Conservation (phyloP, 192 early-diverging fungal genomes). For the Podila horticola region DNA sequence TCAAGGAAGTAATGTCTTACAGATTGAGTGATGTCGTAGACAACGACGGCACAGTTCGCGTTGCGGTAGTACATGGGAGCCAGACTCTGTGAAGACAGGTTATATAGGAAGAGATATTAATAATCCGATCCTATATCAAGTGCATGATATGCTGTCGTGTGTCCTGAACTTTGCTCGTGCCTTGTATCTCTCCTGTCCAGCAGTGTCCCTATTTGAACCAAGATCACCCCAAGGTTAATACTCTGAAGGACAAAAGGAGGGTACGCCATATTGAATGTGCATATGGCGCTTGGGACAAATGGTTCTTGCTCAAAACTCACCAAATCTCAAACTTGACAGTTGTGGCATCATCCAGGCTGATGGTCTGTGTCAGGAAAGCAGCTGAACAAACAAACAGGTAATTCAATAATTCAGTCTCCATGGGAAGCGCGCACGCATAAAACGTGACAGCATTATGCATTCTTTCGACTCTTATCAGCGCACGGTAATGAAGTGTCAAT, state of each 20-base stretch:
- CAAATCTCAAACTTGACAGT: slow-evolving; percentile 97
- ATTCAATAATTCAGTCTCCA: background rate
- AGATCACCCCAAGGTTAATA: background rate
- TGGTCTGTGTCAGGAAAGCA: slow-evolving; percentile 83
- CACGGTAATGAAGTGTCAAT: background rate
- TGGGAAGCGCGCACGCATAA: background rate
- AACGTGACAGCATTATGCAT: slow-evolving; percentile 18
- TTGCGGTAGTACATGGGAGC: slow-evolving; percentile 82
- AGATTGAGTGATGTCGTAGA: slow-evolving; percentile 80
- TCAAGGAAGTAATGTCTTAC: slow-evolving; percentile 33
- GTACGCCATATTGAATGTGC: background rate
- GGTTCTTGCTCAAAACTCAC: slow-evolving; percentile 39
- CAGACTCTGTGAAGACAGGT: slow-evolving; percentile 58
- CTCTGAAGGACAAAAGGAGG: background rate
- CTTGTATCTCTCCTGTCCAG: slow-evolving; percentile 80
- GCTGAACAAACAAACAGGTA: slow-evolving; percentile 36
- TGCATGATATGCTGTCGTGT: background rate
- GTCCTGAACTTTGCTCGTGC: slow-evolving; percentile 35
- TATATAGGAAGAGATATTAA: slow-evolving; percentile 1
- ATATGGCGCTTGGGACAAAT: too few species aligned
- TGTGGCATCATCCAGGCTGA: slow-evolving; percentile 84
- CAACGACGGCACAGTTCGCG: slow-evolving; percentile 77
- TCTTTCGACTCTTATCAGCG: slow-evolving; percentile 16
- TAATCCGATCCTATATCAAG: background rate
- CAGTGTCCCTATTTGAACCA: slow-evolving; percentile 67